Evolutionary conservation across 495 filamentous ascomycete genomes (phyloP).

Genomic region (Podospora comata): DNA sequence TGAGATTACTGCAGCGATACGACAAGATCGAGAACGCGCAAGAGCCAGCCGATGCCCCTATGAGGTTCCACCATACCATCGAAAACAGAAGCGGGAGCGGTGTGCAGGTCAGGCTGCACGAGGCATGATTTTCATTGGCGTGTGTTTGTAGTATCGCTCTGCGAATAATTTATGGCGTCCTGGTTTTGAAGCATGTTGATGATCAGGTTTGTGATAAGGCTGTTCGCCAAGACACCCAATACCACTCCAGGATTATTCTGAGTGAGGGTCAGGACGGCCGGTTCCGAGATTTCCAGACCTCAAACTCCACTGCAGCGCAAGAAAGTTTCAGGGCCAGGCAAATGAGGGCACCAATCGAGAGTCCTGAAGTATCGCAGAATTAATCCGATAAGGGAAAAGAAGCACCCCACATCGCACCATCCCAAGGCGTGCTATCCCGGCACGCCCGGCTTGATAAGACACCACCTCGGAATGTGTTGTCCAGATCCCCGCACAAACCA

Average conservation of each 20-base stretch:
- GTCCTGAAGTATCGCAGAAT: background rate
- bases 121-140: slow-evolving; percentile 14
- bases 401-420: background rate
- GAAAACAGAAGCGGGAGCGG: slow-evolving; percentile 49
- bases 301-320: background rate
- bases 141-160: background rate
- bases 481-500: background rate
- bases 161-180: background rate
- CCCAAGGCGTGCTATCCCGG: background rate
- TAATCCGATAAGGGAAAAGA: background rate
- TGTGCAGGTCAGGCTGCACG: slow-evolving; percentile 39
- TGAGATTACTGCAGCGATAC: slow-evolving; percentile 46
- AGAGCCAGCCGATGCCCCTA: slow-evolving; percentile 28
- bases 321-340: background rate
- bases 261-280: background rate
- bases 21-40: slow-evolving; percentile 41
- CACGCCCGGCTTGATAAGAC: background rate
- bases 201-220: too few species aligned
- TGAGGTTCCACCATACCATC: slow-evolving; percentile 45
- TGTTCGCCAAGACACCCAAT: too few species aligned
- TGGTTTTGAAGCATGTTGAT: too few species aligned
- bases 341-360: background rate
- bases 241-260: background rate
- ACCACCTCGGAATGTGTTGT: background rate
- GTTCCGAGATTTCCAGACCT: background rate